These are phyloP conservation scores for Rhodosporidiobolus sp. DNA, from an alignment of 768 basidiomycete genomes.

Conservation along the genomic window DNA sequence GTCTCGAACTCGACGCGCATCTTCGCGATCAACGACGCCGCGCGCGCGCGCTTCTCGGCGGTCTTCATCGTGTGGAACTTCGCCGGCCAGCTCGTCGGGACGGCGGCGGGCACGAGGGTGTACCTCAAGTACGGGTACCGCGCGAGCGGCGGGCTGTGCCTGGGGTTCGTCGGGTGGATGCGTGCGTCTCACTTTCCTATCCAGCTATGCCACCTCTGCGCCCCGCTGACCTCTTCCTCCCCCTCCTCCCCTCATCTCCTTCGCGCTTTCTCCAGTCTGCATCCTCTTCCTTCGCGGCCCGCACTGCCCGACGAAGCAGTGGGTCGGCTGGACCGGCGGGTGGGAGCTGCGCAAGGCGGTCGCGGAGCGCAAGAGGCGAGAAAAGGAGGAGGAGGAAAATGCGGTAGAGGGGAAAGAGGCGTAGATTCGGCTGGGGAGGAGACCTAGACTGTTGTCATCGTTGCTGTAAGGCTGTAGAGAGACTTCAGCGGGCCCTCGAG, in stretches of 20 bases:
- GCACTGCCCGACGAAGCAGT: background rate
- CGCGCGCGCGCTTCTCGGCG: slow-evolving; percentile 72
- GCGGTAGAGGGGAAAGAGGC: background rate
- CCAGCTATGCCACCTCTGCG: too few species aligned
- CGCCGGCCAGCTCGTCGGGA: slow-evolving; percentile 79
- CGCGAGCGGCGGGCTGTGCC: slow-evolving; percentile 60
- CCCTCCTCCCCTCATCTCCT: background rate
- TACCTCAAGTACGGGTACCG: slow-evolving; percentile 71
- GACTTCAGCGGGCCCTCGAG: too few species aligned
- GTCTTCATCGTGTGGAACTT: slow-evolving; percentile 70
- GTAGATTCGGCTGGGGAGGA: background rate
- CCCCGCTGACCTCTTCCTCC: background rate
- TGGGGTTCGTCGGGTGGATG: slow-evolving; percentile 58
- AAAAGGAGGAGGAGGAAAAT: background rate
- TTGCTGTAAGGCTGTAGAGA: too few species aligned
- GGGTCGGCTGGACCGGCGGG: slow-evolving; percentile 16
- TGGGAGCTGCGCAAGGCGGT: slow-evolving; percentile 11
- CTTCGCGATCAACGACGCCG: slow-evolving; percentile 54
- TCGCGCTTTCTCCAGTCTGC: background rate
- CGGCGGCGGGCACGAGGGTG: slow-evolving; percentile 67
- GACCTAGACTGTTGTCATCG: too few species aligned
- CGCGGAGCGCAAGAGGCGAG: background rate
- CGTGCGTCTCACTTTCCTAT: background rate
- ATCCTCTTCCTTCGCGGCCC: slow-evolving; percentile 5
- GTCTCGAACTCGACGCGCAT: slow-evolving; percentile 64